These are phyloP conservation scores for Bacterosira constricta DNA, from an alignment of 108 stramenopile species.

Conservation along the genomic window DNA sequence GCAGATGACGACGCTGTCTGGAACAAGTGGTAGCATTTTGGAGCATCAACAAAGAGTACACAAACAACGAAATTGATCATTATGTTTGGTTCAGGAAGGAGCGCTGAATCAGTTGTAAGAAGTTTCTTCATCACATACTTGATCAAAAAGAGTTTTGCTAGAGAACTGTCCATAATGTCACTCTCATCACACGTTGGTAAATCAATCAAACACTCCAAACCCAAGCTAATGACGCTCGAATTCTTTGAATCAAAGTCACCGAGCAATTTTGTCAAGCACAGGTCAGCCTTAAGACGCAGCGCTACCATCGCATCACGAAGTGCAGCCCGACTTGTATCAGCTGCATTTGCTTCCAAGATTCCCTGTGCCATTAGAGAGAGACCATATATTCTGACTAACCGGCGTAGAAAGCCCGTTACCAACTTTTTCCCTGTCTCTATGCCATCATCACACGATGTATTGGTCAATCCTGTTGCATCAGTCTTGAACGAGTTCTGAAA, in stretches of 20 bases:
- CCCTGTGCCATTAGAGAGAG: background rate
- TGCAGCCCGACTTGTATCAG: background rate
- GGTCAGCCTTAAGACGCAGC: constrained; percentile 17
- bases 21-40: constrained; percentile 24
- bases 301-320: constrained; percentile 22
- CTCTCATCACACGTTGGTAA: background rate
- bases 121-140: constrained; percentile 22
- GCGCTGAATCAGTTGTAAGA: background rate
- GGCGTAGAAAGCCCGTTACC: no score
- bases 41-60: constrained; percentile 24
- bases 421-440: no score
- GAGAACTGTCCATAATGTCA: constrained; percentile 2
- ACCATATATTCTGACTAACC: background rate
- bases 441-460: background rate
- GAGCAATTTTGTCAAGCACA: constrained; percentile 12
- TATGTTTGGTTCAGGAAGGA: background rate
- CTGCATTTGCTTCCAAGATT: background rate
- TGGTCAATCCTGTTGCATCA: no score
- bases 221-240: background rate
- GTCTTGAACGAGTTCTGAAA: background rate
- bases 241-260: background rate
- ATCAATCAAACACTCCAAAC: constrained; percentile 13
- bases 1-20: background rate
- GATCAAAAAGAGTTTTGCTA: constrained; percentile 28
- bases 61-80: constrained; percentile 13